Percentiles rank a stretch among this genome's conserved stretches.
Conservation (phyloP, 2,329 filamentous ascomycete species). For the Trichoderma cornu-damae region DNA sequence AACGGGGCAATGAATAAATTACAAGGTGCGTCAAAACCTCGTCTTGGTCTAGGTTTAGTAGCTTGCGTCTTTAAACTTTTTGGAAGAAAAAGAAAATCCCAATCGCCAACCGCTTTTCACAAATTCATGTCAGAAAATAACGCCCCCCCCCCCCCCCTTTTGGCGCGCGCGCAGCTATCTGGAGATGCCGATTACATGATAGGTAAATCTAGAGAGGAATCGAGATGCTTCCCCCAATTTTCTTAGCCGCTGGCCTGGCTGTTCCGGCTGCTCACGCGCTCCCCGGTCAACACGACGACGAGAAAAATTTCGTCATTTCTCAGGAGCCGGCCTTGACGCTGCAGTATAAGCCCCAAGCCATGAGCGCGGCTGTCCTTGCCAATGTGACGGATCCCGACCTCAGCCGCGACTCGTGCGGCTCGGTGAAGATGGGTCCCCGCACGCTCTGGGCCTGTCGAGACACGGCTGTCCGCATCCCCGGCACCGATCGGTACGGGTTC, state of each 20-base stretch:
- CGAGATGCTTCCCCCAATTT: neutral
- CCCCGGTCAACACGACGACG: neutral
- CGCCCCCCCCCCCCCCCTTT: no score
- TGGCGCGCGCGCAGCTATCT: no score
- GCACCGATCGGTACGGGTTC: constrained; percentile 7
- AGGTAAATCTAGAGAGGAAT: no score
- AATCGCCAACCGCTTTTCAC: no score
- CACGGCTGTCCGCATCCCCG: constrained; percentile 13
- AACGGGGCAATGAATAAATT: no score
- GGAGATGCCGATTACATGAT: no score
- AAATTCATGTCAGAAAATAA: no score
- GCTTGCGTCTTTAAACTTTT: no score
- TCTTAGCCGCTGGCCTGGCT: constrained; percentile 1
- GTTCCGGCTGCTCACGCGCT: neutral
- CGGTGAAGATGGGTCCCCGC: constrained; percentile 19
- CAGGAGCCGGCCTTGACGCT: neutral
- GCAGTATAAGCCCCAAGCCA: constrained; percentile 13
- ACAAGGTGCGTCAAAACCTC: no score
- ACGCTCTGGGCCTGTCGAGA: constrained; percentile 23
- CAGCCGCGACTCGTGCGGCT: constrained; percentile 22
- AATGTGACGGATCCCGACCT: constrained; percentile 20
- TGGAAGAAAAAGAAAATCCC: no score
- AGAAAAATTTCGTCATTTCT: neutral
- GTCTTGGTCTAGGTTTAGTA: no score
- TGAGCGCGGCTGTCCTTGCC: constrained; percentile 15